phyloP scores from a whole-genome alignment of 257 asterid genomes.

The Thymus mandschuricus region DNA sequence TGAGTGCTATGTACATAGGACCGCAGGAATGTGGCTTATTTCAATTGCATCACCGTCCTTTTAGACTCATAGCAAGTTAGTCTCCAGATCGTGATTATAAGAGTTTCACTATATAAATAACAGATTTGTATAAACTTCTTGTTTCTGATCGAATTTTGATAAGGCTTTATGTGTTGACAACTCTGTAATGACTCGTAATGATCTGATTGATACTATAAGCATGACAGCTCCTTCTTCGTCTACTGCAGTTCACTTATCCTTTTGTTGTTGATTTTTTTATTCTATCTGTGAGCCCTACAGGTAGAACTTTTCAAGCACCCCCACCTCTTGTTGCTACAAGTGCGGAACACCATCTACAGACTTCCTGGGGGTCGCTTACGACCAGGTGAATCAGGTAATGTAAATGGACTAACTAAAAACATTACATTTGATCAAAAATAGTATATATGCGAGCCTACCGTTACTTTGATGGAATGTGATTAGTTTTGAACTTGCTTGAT shows the following conservation, averaged over 20 bases:
- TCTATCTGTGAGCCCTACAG: slow-evolving; percentile 41
- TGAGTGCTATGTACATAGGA: not conserved
- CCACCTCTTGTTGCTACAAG: slow-evolving; percentile 78
- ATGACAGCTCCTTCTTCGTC: not conserved
- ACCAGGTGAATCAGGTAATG: slow-evolving; percentile 84
- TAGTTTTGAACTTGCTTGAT: too few relatives aligned
- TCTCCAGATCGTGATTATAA: not conserved
- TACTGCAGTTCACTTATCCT: slow-evolving; percentile 7
- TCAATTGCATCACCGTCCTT: not conserved
- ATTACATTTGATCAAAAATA: not conserved
- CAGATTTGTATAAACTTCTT: not conserved
- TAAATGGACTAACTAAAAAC: not conserved
- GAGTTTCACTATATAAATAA: not conserved
- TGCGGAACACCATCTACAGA: slow-evolving; percentile 59
- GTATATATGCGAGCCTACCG: too few relatives aligned
- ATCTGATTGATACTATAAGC: slow-evolving; percentile 6
- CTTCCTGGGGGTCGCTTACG: slow-evolving; percentile 92
- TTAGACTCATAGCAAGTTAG: slow-evolving; percentile 4
- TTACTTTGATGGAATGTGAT: too few relatives aligned
- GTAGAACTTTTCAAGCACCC: slow-evolving; percentile 90
- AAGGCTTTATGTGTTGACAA: not conserved
- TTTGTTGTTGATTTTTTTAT: not conserved
- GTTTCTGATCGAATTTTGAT: not conserved
- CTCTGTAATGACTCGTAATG: not conserved
- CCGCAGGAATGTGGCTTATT: slow-evolving; percentile 4